A percentile compares a stretch with the other conserved stretches of the same genome.
Evolutionary conservation across 2,329 filamentous ascomycete species (phyloP).

Genomic region (Colletotrichum gigasporum): DNA sequence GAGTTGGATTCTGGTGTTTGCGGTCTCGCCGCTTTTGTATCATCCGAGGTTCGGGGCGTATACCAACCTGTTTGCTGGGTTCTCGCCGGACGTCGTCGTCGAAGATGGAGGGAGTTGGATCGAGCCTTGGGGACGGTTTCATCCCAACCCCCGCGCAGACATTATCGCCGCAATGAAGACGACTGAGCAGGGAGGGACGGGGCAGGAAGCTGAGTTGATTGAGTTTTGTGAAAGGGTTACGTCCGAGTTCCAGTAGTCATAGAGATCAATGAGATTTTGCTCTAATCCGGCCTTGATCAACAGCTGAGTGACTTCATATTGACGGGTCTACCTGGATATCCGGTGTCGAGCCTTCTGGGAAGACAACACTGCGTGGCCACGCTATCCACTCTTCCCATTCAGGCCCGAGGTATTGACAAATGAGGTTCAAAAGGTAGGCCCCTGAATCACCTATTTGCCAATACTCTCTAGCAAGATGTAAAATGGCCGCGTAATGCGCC

Average conservation of each 20-base stretch:
- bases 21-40: conserved; percentile 37
- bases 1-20: conserved; percentile 23
- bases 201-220: conserved; percentile 35
- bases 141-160: conserved; percentile 37
- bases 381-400: conserved; percentile 3
- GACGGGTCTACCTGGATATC: too few species aligned
- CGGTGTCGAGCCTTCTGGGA: not conserved
- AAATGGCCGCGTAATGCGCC: conserved; percentile 40
- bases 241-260: too few species aligned
- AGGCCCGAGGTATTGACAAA: not conserved
- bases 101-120: conserved; percentile 45
- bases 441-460: conserved; percentile 41
- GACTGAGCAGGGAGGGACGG: conserved; percentile 38
- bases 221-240: not conserved
- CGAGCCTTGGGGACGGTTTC: conserved; percentile 23
- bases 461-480: conserved; percentile 37
- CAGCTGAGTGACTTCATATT: too few species aligned
- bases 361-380: not conserved
- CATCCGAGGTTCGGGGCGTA: conserved; percentile 51
- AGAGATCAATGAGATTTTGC: not conserved
- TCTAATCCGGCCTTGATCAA: too few species aligned
- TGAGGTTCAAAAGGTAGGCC: not conserved
- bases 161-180: conserved; percentile 38
- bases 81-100: conserved; percentile 51
- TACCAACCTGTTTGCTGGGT: conserved; percentile 56